Base-by-base conservation (phyloP, 768 basidiomycete genomes). In the Auriscalpium vulgare region DNA sequence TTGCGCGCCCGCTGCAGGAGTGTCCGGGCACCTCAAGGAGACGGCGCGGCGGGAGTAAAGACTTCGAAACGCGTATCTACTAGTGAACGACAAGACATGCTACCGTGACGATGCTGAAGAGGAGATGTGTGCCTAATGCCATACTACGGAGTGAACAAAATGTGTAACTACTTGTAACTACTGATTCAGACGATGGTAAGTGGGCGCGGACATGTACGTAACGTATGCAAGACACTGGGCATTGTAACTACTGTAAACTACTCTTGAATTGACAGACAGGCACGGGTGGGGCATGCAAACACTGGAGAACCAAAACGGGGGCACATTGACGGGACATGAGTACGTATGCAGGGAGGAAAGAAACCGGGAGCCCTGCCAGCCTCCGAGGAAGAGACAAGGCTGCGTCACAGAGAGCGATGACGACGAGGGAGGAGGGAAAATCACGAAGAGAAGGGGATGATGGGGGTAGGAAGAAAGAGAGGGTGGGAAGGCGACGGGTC, bases 81-180 rank as follows among this genome's bases (percentile, higher is more conserved):
- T 58, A 52, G 47, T 40, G 50, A 59, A 49, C 52, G 47, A 50
- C 53, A 50, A 53, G 59, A 51, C 36, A 53, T 58, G 52, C 40
- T 43, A 43, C 37, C 37, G n/a, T 34, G 11, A 29, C 19, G 29
- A 29, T 29, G n/a, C 21, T 44, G 45, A 47, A 17, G 37, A 16
- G 16, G 43, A 47, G 57, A 23, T 13, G 36, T 50, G 40, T 53
- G 48, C 47, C 52, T 54, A 60, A 54, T 59, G 53, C 57, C 59
- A 51, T 55, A 54, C 59, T 57, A 21, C 53, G 55, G 50, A 37
- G 51, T 51, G 53, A 51, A 54, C 53, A 34, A 53, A 59, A 62
- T 56, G 51, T 54, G 58, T 62, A 62, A 62, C 60, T 62, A 62
- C 58, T 60, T 59, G 59, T 60, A 59, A 59, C 57, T 58, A 60